These are phyloP conservation scores for Fomitopsis pulvina DNA, from an alignment of 768 basidiomycete genomes.

Conservation along the genomic window DNA sequence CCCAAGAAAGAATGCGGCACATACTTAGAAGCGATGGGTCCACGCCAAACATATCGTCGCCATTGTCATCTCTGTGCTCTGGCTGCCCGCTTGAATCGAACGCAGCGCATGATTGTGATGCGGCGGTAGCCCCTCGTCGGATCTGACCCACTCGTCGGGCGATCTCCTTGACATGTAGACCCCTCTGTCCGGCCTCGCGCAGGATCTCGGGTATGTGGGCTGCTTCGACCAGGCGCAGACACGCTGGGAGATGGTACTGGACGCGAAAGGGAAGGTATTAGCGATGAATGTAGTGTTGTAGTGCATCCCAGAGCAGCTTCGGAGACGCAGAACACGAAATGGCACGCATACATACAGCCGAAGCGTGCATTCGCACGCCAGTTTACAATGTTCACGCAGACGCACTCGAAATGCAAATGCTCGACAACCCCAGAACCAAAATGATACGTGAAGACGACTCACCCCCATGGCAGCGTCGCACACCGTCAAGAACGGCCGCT, in stretches of 20 bases:
- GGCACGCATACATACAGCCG: too few species aligned
- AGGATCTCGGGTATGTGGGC: slow-evolving; percentile 67
- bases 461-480: slow-evolving; percentile 72
- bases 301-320: neutral
- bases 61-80: neutral
- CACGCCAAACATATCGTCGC: slow-evolving; percentile 4
- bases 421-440: too few species aligned
- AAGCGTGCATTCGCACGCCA: too few species aligned
- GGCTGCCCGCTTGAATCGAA: neutral
- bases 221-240: slow-evolving; percentile 67
- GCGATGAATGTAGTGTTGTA: too few species aligned
- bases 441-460: slow-evolving; percentile 20
- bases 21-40: slow-evolving; percentile 46
- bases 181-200: slow-evolving; percentile 50
- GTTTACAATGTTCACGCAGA: too few species aligned
- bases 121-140: slow-evolving; percentile 34
- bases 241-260: slow-evolving; percentile 71
- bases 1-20: slow-evolving; percentile 7
- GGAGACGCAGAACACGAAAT: neutral
- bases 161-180: slow-evolving; percentile 41
- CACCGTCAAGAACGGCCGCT: slow-evolving; percentile 62
- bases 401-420: too few species aligned
- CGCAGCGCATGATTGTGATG: too few species aligned
- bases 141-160: slow-evolving; percentile 33
- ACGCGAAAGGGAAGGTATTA: neutral